Base-by-base conservation (phyloP, 2,329 filamentous ascomycete species). In the Alternaria atra region DNA sequence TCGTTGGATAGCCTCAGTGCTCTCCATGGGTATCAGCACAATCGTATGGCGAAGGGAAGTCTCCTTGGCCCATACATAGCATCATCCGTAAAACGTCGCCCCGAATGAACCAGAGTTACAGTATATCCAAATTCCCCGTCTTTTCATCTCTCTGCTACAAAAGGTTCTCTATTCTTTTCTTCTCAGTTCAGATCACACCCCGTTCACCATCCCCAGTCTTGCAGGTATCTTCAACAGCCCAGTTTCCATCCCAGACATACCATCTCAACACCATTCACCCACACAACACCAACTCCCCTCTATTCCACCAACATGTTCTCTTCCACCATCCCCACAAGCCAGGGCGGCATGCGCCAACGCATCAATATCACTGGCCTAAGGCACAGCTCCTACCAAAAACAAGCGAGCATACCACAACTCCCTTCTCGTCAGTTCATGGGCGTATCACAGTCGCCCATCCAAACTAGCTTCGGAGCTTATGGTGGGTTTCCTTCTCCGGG, bases 381-480 rank as follows among this genome's bases (percentile, higher is more conserved):
- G 25, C 10, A 23, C 17, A 27, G 2, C 39, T 6, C 8, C 42
- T 8, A 12, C n/a, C 9, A 42, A 17, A 20, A 32, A 10, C 47
- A 46, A 29, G 34, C 37, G 25, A 51, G 56, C 50, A 58, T 42
- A 32, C 50, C 42, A 46, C 56, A 58, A 34, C 35, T 29, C n/a
- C 23, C 43, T 27, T 20, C 39, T 42, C 20, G 12, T 9, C 12
- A 25, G 20, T 7, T 25, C 20, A 25, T 42, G 12, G 20, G 20
- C 20, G 25, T 25, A 12, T 9, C 12, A 25, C 39, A 42, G 39
- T 23, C 13, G 9, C 9, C 25, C 13, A 10, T 42, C 2, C 39
- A 42, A 25, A 42, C 5, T 20, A 25, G 12, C 20, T 42, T 15
- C 20, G 39, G 39, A 13, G 9, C 12, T 25, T 15, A 42, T 25